Evolutionary conservation across 2,329 filamentous ascomycete genomes (phyloP).

Genomic region (Plenodomus tracheiphilus): DNA sequence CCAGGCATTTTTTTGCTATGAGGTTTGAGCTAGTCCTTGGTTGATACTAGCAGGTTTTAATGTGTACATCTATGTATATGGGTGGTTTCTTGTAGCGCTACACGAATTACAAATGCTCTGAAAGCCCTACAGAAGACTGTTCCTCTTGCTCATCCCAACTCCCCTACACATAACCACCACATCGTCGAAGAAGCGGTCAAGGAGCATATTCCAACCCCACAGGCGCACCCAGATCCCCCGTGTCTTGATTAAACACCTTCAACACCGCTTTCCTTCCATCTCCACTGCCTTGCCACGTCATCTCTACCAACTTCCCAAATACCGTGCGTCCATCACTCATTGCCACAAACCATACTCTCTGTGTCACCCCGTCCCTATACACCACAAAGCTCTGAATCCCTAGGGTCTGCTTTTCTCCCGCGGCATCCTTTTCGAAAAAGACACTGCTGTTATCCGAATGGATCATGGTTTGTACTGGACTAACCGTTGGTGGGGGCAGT

Average conservation of each 20-base stretch:
- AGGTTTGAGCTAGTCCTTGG: no score
- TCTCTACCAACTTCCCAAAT: slow-evolving; percentile 16
- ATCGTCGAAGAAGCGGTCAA: no score
- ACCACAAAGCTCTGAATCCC: slow-evolving; percentile 12
- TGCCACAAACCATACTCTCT: slow-evolving; percentile 11
- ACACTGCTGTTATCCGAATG: slow-evolving; percentile 9
- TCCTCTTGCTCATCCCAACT: no score
- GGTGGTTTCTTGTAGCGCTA: no score
- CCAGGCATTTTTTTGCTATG: not conserved
- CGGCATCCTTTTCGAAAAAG: slow-evolving; percentile 12
- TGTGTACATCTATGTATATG: not conserved
- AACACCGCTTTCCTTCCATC: slow-evolving; percentile 3
- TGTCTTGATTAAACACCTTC: slow-evolving; percentile 8
- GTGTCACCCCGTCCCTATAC: slow-evolving; percentile 1
- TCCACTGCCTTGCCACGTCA: slow-evolving; percentile 4
- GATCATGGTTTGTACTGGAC: slow-evolving; percentile 1
- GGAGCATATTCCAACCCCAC: slow-evolving; percentile 13
- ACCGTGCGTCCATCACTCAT: slow-evolving; percentile 8
- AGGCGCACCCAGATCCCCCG: slow-evolving; percentile 9
- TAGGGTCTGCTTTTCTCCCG: slow-evolving; percentile 10
- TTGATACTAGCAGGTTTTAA: not conserved
- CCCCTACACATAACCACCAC: not conserved
- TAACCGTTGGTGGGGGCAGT: not conserved
- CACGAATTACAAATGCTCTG: no score
- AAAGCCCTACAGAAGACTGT: no score